Evolutionary conservation across 306 rosid species (phyloP).

Genomic region (Castanospermum australe): DNA sequence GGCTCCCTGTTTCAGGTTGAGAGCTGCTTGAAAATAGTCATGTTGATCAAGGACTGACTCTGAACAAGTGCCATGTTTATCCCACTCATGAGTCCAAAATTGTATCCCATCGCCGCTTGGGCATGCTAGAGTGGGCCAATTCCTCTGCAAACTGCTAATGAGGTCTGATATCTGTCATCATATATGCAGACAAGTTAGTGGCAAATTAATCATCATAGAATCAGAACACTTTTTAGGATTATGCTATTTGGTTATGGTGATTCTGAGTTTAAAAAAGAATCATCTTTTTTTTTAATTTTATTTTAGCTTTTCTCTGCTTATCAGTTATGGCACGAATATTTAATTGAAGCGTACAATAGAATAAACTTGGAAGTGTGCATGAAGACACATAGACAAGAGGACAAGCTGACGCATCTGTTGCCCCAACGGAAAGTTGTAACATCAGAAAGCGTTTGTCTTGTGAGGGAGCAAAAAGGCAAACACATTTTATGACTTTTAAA

Average conservation of each 20-base stretch:
- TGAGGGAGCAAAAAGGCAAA: background rate
- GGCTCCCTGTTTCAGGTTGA: conserved; percentile 42
- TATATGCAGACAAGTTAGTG: background rate
- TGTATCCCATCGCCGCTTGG: conserved; percentile 57
- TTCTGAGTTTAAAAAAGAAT: background rate
- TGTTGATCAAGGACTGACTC: conserved; percentile 66
- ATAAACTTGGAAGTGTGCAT: conserved; percentile 3
- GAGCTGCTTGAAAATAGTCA: conserved; percentile 58
- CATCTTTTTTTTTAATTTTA: background rate
- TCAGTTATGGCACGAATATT: background rate
- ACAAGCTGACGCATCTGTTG: background rate
- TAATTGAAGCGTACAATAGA: background rate
- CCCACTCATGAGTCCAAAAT: conserved; percentile 80
- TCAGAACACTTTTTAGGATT: background rate
- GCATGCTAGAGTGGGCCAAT: conserved; percentile 78
- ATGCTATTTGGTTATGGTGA: background rate
- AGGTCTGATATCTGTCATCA: conserved; percentile 33
- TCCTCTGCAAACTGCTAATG: conserved; percentile 33
- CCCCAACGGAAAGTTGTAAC: background rate
- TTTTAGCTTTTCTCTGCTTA: background rate
- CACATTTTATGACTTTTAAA: background rate
- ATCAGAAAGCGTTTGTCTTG: background rate
- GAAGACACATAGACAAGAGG: background rate
- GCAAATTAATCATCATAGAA: background rate
- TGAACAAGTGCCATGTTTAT: conserved; percentile 81